These are phyloP conservation scores for Salvia hispanica DNA, from an alignment of 257 asterid species.

Conservation along the genomic window DNA sequence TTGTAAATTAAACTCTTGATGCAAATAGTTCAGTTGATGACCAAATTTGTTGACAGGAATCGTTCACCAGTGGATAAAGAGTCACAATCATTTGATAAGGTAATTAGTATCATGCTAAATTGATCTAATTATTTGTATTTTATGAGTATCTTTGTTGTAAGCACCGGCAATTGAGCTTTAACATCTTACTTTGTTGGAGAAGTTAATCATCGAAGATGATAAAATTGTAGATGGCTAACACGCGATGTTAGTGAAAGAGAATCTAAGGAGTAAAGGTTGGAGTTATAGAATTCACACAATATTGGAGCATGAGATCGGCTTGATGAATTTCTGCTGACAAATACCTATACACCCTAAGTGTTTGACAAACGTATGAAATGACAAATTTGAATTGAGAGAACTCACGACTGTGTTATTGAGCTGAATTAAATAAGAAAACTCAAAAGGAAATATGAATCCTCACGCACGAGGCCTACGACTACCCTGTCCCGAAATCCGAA, in stretches of 20 bases:
- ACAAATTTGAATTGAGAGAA: too few relatives aligned
- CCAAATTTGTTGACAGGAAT: conserved; percentile 53
- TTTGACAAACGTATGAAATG: too few relatives aligned
- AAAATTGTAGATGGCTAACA: conserved; percentile 4
- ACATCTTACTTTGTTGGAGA: conserved; percentile 25
- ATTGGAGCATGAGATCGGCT: too few relatives aligned
- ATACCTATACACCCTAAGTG: too few relatives aligned
- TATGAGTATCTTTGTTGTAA: conserved; percentile 19
- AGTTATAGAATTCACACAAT: too few relatives aligned
- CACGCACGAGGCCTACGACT: too few relatives aligned
- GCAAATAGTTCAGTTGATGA: conserved; percentile 30
- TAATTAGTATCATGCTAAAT: conserved; percentile 36
- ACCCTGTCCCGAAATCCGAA: too few relatives aligned
- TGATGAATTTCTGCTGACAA: too few relatives aligned
- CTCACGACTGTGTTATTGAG: too few relatives aligned
- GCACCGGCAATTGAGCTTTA: conserved; percentile 9
- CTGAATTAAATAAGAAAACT: too few relatives aligned
- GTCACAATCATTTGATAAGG: conserved; percentile 87
- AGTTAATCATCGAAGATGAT: conserved; percentile 17
- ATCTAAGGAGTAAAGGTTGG: too few relatives aligned
- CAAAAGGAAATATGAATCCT: too few relatives aligned
- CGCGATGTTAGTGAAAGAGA: conserved; percentile 16
- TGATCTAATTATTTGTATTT: conserved; percentile 21
- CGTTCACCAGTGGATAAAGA: conserved; percentile 52
- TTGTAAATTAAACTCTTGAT: conserved; percentile 27